These are phyloP conservation scores for Cucurbita moschata DNA, from an alignment of 306 rosid genomes.

Conservation along the genomic window DNA sequence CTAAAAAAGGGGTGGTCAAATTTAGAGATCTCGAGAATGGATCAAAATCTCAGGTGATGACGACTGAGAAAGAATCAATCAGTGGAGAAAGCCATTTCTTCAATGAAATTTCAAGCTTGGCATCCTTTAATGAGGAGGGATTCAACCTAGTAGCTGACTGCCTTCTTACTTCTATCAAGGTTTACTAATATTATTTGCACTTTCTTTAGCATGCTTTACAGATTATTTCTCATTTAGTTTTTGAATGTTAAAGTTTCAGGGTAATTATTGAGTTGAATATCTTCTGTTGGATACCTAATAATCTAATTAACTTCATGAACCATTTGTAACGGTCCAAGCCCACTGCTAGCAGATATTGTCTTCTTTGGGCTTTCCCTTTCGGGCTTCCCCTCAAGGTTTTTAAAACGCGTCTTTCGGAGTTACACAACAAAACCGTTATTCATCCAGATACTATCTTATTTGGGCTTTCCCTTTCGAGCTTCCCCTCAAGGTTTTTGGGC, in stretches of 20 bases:
- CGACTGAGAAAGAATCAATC: constrained; percentile 35
- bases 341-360: no score
- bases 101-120: constrained; percentile 25
- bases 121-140: constrained; percentile 28
- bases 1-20: constrained; percentile 18
- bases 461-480: no score
- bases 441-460: no score
- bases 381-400: no score
- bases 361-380: no score
- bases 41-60: constrained; percentile 33
- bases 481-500: no score
- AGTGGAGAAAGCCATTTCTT: constrained; percentile 27
- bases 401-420: no score
- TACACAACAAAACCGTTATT: no score
- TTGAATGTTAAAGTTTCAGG: background rate
- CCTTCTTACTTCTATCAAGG: constrained; percentile 75
- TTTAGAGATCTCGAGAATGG: constrained; percentile 36
- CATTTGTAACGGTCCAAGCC: no score
- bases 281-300: background rate
- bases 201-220: background rate
- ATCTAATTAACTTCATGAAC: background rate
- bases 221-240: background rate
- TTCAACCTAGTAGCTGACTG: constrained; percentile 61
- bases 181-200: constrained; percentile 9
- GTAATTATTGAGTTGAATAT: background rate